These are phyloP conservation scores for Geum urbanum DNA, from an alignment of 306 rosid species.

Conservation along the genomic window DNA sequence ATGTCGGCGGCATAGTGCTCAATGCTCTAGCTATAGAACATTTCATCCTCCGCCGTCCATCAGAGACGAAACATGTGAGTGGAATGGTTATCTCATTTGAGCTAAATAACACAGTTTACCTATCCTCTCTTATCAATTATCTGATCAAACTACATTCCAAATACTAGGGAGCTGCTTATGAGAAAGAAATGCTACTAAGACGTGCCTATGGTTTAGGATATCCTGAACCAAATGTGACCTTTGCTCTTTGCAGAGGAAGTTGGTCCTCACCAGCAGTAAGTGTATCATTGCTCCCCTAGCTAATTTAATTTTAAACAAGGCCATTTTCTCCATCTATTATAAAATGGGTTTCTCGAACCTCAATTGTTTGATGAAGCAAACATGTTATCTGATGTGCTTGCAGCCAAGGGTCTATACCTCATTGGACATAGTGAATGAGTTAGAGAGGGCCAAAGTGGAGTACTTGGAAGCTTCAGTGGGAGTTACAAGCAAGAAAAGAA, in stretches of 20 bases:
- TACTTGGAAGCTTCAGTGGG: conserved; percentile 92
- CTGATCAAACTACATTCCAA: neutral
- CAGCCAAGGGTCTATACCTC: conserved; percentile 82
- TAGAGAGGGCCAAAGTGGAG: conserved; percentile 79
- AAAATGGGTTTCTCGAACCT: neutral
- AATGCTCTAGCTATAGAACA: conserved; percentile 90
- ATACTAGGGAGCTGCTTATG: conserved; percentile 45
- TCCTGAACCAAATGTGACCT: conserved; percentile 85
- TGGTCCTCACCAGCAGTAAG: conserved; percentile 97
- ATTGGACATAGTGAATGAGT: conserved; percentile 63
- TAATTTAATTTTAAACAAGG: neutral
- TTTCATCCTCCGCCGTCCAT: conserved; percentile 79
- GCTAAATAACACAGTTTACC: neutral
- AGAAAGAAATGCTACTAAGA: conserved; percentile 64
- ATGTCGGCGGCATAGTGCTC: conserved; percentile 80
- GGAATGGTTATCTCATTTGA: neutral
- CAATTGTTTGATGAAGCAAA: conserved; percentile 3
- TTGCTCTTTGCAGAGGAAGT: conserved; percentile 84
- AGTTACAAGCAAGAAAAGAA: conserved; percentile 83
- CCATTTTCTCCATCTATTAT: neutral
- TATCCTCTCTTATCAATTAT: neutral
- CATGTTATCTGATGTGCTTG: conserved; percentile 8
- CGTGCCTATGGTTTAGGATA: conserved; percentile 80
- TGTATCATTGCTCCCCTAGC: neutral
- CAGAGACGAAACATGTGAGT: conserved; percentile 60